These are phyloP conservation scores for Xylaria arbuscula DNA, from an alignment of 2,329 filamentous ascomycete genomes.

Conservation along the genomic window DNA sequence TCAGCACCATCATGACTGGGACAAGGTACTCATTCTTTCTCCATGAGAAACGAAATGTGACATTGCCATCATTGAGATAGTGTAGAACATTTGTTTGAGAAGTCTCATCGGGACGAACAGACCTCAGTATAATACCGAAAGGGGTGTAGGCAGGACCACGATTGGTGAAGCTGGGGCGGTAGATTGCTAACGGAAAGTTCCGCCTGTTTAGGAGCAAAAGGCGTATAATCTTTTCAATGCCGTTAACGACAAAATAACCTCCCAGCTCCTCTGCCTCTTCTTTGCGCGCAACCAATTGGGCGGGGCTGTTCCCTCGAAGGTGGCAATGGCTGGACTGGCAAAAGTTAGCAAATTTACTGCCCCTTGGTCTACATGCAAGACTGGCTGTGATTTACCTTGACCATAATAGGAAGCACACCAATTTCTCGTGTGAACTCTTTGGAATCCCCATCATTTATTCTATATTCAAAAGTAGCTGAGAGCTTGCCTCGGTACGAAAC, in stretches of 20 bases:
- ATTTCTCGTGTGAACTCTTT: conserved; percentile 85
- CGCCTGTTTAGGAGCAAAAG: conserved; percentile 89
- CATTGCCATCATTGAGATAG: conserved; percentile 94
- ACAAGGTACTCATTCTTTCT: conserved; percentile 97
- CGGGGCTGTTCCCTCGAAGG: conserved; percentile 85
- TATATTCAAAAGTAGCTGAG: conserved; percentile 83
- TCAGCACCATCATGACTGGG: conserved; percentile 95
- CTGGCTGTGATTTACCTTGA: conserved; percentile 71
- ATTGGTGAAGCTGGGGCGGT: conserved; percentile 88
- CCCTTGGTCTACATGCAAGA: neutral
- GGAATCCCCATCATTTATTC: conserved; percentile 87
- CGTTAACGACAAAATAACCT: conserved; percentile 97
- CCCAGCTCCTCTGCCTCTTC: conserved; percentile 97
- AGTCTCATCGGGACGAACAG: conserved; percentile 94
- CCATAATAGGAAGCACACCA: conserved; percentile 91
- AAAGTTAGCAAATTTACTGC: conserved; percentile 28
- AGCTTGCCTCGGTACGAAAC: conserved; percentile 90
- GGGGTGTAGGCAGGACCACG: conserved; percentile 89
- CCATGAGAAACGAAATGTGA: conserved; percentile 98
- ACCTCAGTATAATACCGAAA: conserved; percentile 90
- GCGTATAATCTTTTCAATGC: conserved; percentile 95
- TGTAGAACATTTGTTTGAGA: conserved; percentile 97
- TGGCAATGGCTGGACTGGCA: conserved; percentile 87
- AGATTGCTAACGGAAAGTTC: conserved; percentile 95
- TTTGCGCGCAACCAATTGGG: conserved; percentile 83